Evolutionary conservation across 2,329 filamentous ascomycete genomes (phyloP).

Genomic region (Thelonectria olida): DNA sequence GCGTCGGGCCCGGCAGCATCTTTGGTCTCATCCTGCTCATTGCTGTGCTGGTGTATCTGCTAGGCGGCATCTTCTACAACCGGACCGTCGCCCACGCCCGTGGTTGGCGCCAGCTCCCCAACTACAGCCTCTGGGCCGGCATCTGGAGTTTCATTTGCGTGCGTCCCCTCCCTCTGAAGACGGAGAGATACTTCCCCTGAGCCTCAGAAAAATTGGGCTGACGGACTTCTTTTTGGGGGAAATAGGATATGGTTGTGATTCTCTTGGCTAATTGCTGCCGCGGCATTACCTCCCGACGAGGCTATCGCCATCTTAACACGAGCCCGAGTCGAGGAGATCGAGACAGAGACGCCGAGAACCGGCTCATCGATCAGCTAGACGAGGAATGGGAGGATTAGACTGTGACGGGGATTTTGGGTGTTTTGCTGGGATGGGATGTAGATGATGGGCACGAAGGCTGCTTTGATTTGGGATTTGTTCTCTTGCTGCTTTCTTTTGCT

Average conservation of each 20-base stretch:
- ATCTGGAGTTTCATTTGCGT: slow-evolving; percentile 84
- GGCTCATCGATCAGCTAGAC: slow-evolving; percentile 93
- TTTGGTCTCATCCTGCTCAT: slow-evolving; percentile 86
- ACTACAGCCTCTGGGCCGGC: slow-evolving; percentile 91
- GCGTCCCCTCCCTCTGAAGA: slow-evolving; percentile 46
- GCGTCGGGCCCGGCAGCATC: slow-evolving; percentile 76
- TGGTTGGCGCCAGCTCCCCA: slow-evolving; percentile 94
- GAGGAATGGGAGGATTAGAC: slow-evolving; percentile 91
- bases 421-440: slow-evolving; percentile 5
- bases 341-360: slow-evolving; percentile 83
- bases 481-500: slow-evolving; percentile 18
- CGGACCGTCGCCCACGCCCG: slow-evolving; percentile 92
- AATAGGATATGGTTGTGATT: slow-evolving; percentile 73
- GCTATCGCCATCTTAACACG: slow-evolving; percentile 72
- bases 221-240: slow-evolving; percentile 27
- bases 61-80: slow-evolving; percentile 95
- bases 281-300: slow-evolving; percentile 69
- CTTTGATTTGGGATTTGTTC: slow-evolving; percentile 16
- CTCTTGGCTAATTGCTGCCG: slow-evolving; percentile 74
- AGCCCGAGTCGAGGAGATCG: slow-evolving; percentile 60
- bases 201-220: slow-evolving; percentile 32
- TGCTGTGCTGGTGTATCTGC: slow-evolving; percentile 85
- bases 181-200: slow-evolving; percentile 43
- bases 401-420: neutral
- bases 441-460: neutral